Evolutionary conservation across 2,329 filamentous ascomycete species (phyloP).

Genomic region (Magnaporthiopsis rhizophila): DNA sequence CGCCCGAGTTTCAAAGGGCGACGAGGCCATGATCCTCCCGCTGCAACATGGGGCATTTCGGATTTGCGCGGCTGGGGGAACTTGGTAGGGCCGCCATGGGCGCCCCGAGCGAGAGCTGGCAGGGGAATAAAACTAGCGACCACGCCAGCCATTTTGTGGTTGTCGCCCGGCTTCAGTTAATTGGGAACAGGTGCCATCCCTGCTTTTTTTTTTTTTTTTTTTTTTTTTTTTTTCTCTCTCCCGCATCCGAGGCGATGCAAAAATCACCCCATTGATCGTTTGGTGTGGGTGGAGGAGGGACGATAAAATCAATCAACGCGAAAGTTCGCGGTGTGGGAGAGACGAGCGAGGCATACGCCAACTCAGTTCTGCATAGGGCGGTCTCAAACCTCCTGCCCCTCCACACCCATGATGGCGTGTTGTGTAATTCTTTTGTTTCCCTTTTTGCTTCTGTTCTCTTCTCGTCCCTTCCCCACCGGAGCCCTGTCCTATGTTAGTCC

Average conservation of each 20-base stretch:
- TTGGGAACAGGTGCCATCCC: background rate
- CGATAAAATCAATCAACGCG: background rate
- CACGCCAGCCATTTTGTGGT: background rate
- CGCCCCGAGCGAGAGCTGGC: no score
- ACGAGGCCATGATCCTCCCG: background rate
- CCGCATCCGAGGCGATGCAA: background rate
- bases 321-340: background rate
- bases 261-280: background rate
- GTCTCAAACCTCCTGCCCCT: background rate
- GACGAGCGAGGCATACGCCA: background rate
- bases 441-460: background rate
- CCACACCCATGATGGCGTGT: no score
- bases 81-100: background rate
- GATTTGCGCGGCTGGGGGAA: background rate
- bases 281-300: background rate
- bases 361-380: no score
- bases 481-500: background rate
- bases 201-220: background rate
- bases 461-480: background rate
- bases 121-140: background rate
- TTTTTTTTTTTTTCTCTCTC: background rate
- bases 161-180: background rate
- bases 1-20: background rate
- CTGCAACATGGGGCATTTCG: background rate
- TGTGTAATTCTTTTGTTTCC: background rate